Evolutionary conservation across 1,284 basidiomycete genomes (phyloP), one percentile per base, ranked within the genome.

Genomic region (Apiotrichum sp.): DNA sequence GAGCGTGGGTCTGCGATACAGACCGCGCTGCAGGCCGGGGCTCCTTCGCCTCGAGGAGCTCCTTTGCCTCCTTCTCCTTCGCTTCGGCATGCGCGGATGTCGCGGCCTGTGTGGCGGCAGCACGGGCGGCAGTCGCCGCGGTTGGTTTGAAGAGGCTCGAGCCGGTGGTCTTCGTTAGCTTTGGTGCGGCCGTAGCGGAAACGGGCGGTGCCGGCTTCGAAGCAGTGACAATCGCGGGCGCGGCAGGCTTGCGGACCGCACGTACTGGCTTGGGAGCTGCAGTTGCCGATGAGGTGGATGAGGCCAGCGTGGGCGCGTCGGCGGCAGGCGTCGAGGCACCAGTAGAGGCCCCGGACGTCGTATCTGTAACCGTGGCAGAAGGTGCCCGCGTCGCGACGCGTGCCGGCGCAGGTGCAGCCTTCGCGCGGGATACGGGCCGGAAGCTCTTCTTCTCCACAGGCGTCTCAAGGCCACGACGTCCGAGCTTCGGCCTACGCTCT

Each of bases 131-230:
- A 4, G 58, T 55, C 1, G 61, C 61, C 3, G 58, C 61, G 0
- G 61, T 62, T 3, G 61, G 57, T 42, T 62, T 62, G 48, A 53
- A 47, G 6, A 62, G 49, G 35, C 31, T 50, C n/a, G 56, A 55
- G 1, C 14, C 32, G 1, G 51, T 32, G 31, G 32, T 35, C 5
- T 42, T 44, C 4, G 50, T 40, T 6, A 32, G 11, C 6, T 14
- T 33, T 31, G 47, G 38, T n/a, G 40, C 40, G 3, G 47, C 39
- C 14, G 48, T 57, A 31, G 55, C 55, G 9, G 53, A 40, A 8
- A 49, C 34, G 3, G 53, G 40, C n/a, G 50, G 54, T 0, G 55
- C 53, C 4, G 54, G 42, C 34, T 50, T 55, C 5, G 54, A 43
- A 10, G 47, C 38, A 6, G 53, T 22, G 6, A 48, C 39, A 14